These are phyloP conservation scores for Solanum dulcamara DNA, from an alignment of 257 asterid genomes.

Conservation along the genomic window DNA sequence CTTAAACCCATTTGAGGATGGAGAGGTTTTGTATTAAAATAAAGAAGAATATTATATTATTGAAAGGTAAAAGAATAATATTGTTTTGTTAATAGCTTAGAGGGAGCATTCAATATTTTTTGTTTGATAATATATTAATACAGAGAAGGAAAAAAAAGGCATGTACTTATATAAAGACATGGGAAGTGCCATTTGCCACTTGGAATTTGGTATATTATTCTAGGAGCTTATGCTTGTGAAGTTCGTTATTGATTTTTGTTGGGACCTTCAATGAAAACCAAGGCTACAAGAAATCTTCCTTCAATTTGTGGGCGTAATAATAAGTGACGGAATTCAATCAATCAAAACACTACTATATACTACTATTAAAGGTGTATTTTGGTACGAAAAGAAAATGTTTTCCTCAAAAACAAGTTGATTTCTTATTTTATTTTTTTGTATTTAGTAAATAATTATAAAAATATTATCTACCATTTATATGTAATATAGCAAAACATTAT, in stretches of 20 bases:
- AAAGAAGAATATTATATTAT: background rate
- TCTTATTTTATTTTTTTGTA: too few species aligned
- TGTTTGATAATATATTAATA: background rate
- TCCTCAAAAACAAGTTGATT: too few species aligned
- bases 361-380: background rate
- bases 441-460: too few species aligned
- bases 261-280: conserved; percentile 17
- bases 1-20: conserved; percentile 42
- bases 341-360: background rate
- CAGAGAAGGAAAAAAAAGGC: conserved; percentile 4
- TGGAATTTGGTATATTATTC: conserved; percentile 27
- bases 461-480: too few species aligned
- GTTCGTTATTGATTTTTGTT: conserved; percentile 34
- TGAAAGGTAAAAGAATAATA: background rate
- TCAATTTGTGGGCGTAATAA: background rate
- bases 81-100: background rate
- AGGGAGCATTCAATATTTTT: background rate
- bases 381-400: too few species aligned
- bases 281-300: conserved; percentile 26
- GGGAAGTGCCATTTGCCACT: conserved; percentile 18
- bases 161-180: conserved; percentile 17
- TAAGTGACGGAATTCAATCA: background rate
- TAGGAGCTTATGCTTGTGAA: conserved; percentile 35
- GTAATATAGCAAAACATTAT: too few species aligned
- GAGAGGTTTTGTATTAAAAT: background rate